A percentile compares a stretch with the other conserved stretches of the same genome.
These are phyloP conservation scores for Orobanche coerulescens DNA, from an alignment of 257 asterid species.

Conservation along the genomic window DNA sequence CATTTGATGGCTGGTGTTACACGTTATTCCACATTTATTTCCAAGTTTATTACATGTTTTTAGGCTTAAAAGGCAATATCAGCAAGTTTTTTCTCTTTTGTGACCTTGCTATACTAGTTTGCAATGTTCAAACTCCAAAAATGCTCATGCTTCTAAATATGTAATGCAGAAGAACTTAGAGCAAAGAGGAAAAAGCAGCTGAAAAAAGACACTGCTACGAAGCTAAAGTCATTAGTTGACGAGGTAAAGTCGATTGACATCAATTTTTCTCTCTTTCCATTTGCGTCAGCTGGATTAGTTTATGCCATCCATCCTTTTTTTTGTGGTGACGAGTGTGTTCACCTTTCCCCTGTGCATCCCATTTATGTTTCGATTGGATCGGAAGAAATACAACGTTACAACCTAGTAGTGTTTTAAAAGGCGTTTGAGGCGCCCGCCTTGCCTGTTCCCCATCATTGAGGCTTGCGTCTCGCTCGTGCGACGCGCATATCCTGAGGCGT, in stretches of 20 bases:
- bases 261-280: conserved; percentile 9
- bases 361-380: neutral
- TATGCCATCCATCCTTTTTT: conserved; percentile 5
- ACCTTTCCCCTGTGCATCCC: neutral
- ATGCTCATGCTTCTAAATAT: conserved; percentile 21
- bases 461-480: too few relatives aligned
- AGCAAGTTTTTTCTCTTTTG: neutral
- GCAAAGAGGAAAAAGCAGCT: conserved; percentile 88
- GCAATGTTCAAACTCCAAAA: conserved; percentile 3
- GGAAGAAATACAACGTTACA: conserved; percentile 9
- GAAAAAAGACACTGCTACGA: conserved; percentile 75
- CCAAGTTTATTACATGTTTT: neutral
- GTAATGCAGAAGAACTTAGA: conserved; percentile 79
- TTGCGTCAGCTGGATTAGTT: neutral
- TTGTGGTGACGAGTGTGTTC: neutral
- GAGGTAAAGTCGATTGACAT: conserved; percentile 42
- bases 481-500: too few relatives aligned
- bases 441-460: too few relatives aligned
- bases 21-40: neutral
- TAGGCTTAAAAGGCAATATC: conserved; percentile 1
- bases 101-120: neutral
- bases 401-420: too few relatives aligned
- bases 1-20: neutral
- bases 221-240: conserved; percentile 76
- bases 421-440: too few relatives aligned